Conservation (phyloP, 352 stramenopile species). For the Phytophthora chlamydospora region DNA sequence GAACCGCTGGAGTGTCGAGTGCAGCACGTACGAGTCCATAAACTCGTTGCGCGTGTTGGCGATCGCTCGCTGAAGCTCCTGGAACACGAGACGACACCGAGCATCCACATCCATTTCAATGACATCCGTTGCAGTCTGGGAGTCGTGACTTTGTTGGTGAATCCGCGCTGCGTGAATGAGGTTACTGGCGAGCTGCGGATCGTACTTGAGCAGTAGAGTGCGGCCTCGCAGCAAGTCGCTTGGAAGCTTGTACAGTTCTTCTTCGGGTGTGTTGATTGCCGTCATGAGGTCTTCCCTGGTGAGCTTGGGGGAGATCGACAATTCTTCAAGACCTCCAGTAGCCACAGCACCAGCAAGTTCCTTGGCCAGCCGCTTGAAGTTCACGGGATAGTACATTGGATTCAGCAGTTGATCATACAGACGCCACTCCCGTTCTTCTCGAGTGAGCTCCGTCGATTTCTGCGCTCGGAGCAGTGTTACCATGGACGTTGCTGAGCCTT, state of each 20-base stretch:
- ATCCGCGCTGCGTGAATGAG: conserved; percentile 50
- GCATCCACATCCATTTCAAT: conserved; percentile 87
- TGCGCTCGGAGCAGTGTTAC: conserved; percentile 58
- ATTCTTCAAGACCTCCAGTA: conserved; percentile 20
- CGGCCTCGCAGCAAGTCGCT: conserved; percentile 63
- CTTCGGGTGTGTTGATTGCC: conserved; percentile 69
- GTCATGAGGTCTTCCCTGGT: conserved; percentile 65
- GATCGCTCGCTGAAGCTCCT: conserved; percentile 90
- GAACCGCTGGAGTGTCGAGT: conserved; percentile 91
- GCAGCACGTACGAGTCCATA: conserved; percentile 91
- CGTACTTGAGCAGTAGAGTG: conserved; percentile 71
- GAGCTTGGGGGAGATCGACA: conserved; percentile 42
- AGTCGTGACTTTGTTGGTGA: conserved; percentile 36
- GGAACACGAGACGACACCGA: conserved; percentile 86
- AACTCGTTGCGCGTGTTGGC: conserved; percentile 83
- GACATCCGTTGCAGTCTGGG: conserved; percentile 34
- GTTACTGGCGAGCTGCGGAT: conserved; percentile 60
- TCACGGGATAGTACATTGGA: conserved; percentile 67
- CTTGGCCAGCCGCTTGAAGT: conserved; percentile 50
- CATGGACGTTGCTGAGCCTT: conserved; percentile 31
- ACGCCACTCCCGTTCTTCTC: conserved; percentile 75
- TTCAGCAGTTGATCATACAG: conserved; percentile 76
- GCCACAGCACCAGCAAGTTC: conserved; percentile 10
- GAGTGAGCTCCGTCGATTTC: conserved; percentile 54
- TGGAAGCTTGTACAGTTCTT: conserved; percentile 73